Base-by-base conservation (phyloP, 2,329 filamentous ascomycete species). In the Graphiopsis chlorocephala region DNA sequence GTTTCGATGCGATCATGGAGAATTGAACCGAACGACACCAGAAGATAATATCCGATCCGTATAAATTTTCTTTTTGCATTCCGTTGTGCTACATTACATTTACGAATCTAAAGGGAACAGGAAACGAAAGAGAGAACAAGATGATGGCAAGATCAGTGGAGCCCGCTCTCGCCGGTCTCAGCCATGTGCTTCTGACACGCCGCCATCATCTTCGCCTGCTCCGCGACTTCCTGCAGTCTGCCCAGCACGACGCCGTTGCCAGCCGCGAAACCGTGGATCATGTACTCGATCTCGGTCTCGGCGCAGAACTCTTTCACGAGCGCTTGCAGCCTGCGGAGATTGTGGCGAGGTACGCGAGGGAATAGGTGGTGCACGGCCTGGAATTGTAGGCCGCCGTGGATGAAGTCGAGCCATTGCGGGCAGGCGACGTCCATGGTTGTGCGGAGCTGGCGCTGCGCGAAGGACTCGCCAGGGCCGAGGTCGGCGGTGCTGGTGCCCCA, bases 401-500 rank as follows among this genome's bases (percentile, higher is more conserved):
- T 86, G 74, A 93, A 96, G 74, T 96, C 92, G 14, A 96, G 82
- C 92, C 93, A 96, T 14, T 85, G 82, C 0, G 92, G 63, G 57
- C 56, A 65, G 10, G 63, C 25, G 25, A 65, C 56, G 48, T 60
- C 50, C 52, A 64, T 59, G 28, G 62, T 64, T 11, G 93, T 97
- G 70, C 93, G 88, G 53, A 97, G 83, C 89, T 96, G 95, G 76
- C 89, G 91, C 78, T 96, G 92, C 0, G 93, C 88, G 76, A 97
- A 97, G 0, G 91, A 95, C 76, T 97, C 93, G 60, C 88, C 83
- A 1, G 90, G 87, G 0, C 93, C 93, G 14, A 97, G 83, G 72
- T 97, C 92, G 12, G 91, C 85, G 0, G 93, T 97, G 71, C 91
- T 94, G 93, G 96, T 97, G 69, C 91, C 69, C 50, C 96, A 97